Conservation (phyloP, 495 filamentous ascomycete species). For the Tuber calosporum region DNA sequence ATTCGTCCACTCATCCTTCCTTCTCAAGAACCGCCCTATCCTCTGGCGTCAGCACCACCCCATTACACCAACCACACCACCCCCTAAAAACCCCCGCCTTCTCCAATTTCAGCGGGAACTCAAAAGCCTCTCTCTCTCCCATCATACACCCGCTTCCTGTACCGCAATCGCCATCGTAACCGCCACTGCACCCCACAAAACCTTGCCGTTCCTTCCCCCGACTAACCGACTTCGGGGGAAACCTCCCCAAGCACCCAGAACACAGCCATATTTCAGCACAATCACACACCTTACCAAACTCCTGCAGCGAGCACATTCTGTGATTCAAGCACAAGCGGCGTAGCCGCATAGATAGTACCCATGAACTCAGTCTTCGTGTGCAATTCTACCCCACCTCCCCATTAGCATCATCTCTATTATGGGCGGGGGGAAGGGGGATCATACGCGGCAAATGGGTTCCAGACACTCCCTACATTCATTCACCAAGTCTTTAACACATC, state of each 20-base stretch:
- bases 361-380: constrained; percentile 15
- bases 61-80: constrained; percentile 33
- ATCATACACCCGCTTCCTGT: not conserved
- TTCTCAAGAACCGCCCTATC: constrained; percentile 15
- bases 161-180: not conserved
- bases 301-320: constrained; percentile 1
- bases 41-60: constrained; percentile 18
- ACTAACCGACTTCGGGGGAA: not conserved
- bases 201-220: constrained; percentile 10
- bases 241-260: constrained; percentile 16
- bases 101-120: not conserved
- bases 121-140: not conserved
- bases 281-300: constrained; percentile 19
- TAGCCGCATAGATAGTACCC: constrained; percentile 13
- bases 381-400: constrained; percentile 17
- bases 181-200: not conserved
- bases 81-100: constrained; percentile 11
- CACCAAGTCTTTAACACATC: constrained; percentile 31
- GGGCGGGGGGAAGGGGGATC: not conserved
- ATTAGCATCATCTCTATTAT: not conserved
- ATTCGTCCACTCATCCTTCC: not conserved
- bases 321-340: constrained; percentile 19
- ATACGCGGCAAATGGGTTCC: constrained; percentile 26
- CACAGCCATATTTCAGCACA: constrained; percentile 17
- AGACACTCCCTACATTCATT: constrained; percentile 19